A percentile compares a stretch with the other conserved stretches of the same genome.
These are phyloP conservation scores for Leishmania major DNA, from an alignment of 208 protist genomes.

Conservation along the genomic window DNA sequence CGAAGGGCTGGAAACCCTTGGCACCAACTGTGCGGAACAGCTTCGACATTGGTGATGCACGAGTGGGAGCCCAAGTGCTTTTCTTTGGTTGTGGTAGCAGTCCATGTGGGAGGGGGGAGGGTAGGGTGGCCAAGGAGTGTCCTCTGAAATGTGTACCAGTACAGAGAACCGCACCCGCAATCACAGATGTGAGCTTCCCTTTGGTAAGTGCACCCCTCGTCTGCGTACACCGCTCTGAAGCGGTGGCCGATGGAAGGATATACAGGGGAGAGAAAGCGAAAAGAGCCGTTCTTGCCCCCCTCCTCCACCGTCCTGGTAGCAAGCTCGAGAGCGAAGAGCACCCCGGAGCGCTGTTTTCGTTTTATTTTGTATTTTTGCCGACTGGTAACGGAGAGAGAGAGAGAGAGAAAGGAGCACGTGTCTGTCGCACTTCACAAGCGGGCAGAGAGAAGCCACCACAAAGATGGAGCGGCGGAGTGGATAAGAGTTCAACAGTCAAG, in stretches of 20 bases:
- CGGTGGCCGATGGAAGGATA: not conserved
- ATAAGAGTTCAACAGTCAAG: not conserved
- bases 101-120: not conserved
- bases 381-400: not conserved
- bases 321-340: no score
- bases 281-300: not conserved
- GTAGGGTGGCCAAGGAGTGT: not conserved
- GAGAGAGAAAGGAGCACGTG: not conserved
- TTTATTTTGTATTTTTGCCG: not conserved
- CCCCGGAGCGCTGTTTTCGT: not conserved
- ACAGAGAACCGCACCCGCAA: not conserved
- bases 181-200: not conserved
- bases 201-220: not conserved
- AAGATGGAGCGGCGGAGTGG: not conserved
- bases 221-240: not conserved
- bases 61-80: not conserved
- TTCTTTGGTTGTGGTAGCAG: not conserved
- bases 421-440: not conserved
- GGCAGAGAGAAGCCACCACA: not conserved
- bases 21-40: constrained; percentile 25
- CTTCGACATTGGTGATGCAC: constrained; percentile 22
- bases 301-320: not conserved
- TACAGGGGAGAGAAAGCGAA: not conserved
- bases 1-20: constrained; percentile 40
- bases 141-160: not conserved